These are phyloP conservation scores for Fusarium humuli DNA, from an alignment of 2,329 filamentous ascomycete genomes.

Conservation along the genomic window DNA sequence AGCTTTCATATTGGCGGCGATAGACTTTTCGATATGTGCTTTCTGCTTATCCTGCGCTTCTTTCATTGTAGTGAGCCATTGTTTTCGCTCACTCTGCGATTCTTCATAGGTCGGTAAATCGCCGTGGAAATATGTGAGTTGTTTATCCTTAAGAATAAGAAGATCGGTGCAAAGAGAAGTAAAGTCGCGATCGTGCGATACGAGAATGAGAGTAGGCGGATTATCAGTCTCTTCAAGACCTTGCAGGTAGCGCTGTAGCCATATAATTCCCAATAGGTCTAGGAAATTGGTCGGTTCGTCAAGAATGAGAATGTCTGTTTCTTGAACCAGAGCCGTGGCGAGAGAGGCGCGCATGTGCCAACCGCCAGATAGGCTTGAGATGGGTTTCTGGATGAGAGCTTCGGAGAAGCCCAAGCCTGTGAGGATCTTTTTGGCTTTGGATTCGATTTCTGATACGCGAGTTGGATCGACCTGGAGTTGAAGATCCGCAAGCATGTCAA, in stretches of 20 bases:
- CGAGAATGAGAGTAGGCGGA: slow-evolving; percentile 77
- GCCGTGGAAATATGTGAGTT: slow-evolving; percentile 79
- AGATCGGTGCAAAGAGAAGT: slow-evolving; percentile 81
- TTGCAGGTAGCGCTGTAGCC: slow-evolving; percentile 80
- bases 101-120: slow-evolving; percentile 78
- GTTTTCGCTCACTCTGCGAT: slow-evolving; percentile 73
- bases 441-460: slow-evolving; percentile 72
- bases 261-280: slow-evolving; percentile 84
- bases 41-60: slow-evolving; percentile 85
- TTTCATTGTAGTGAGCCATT: slow-evolving; percentile 79
- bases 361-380: slow-evolving; percentile 78
- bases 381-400: slow-evolving; percentile 66
- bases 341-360: slow-evolving; percentile 79
- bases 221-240: slow-evolving; percentile 63
- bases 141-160: slow-evolving; percentile 78
- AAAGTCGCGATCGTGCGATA: slow-evolving; percentile 88
- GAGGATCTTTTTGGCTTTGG: slow-evolving; percentile 73
- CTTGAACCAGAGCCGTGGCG: slow-evolving; percentile 74
- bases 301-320: slow-evolving; percentile 81
- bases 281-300: slow-evolving; percentile 92
- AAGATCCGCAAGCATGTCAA: slow-evolving; percentile 75
- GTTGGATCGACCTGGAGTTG: slow-evolving; percentile 75
- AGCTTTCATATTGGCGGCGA: slow-evolving; percentile 78
- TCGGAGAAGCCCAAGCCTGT: slow-evolving; percentile 78
- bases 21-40: slow-evolving; percentile 82